Percentiles rank a stretch among this genome's conserved stretches.
Conservation (phyloP, 805 yeast genomes). For the Candida sakaeoensis region DNA sequence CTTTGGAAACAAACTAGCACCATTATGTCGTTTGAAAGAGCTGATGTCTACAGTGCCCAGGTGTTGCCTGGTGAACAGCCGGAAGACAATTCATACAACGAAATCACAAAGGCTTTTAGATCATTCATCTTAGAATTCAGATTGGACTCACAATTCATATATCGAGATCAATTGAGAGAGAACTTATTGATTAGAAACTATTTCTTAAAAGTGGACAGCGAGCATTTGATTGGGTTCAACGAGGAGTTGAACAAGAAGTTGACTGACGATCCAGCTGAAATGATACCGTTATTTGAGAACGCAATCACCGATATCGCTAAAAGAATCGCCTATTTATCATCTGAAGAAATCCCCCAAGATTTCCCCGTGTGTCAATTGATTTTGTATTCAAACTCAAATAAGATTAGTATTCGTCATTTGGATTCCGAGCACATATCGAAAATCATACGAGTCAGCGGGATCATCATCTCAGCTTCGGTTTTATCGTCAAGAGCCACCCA, state of each 20-base stretch:
- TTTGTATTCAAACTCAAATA: slow-evolving; percentile 66
- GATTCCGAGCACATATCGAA: slow-evolving; percentile 87
- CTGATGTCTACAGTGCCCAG: slow-evolving; percentile 69
- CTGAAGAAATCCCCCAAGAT: slow-evolving; percentile 46
- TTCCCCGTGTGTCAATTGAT: slow-evolving; percentile 86
- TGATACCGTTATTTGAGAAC: slow-evolving; percentile 79
- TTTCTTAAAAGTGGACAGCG: slow-evolving; percentile 69
- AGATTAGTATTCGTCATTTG: slow-evolving; percentile 71
- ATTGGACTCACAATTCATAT: slow-evolving; percentile 74
- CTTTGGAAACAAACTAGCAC: background rate
- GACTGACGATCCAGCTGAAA: slow-evolving; percentile 81
- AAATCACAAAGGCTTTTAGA: slow-evolving; percentile 72
- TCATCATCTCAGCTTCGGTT: slow-evolving; percentile 87
- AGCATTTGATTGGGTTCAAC: slow-evolving; percentile 81
- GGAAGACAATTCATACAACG: slow-evolving; percentile 61
- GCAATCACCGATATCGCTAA: slow-evolving; percentile 86
- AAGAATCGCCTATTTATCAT: slow-evolving; percentile 53
- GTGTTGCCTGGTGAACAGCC: slow-evolving; percentile 83
- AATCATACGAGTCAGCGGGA: slow-evolving; percentile 88
- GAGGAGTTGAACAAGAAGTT: slow-evolving; percentile 85
- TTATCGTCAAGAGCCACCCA: slow-evolving; percentile 82
- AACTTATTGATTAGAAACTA: slow-evolving; percentile 76
- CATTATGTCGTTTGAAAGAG: slow-evolving; percentile 68
- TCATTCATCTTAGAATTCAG: slow-evolving; percentile 83
- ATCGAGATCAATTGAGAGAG: slow-evolving; percentile 88